phyloP scores from a whole-genome alignment of 179 eudicot species.

The Silene coronaria region DNA sequence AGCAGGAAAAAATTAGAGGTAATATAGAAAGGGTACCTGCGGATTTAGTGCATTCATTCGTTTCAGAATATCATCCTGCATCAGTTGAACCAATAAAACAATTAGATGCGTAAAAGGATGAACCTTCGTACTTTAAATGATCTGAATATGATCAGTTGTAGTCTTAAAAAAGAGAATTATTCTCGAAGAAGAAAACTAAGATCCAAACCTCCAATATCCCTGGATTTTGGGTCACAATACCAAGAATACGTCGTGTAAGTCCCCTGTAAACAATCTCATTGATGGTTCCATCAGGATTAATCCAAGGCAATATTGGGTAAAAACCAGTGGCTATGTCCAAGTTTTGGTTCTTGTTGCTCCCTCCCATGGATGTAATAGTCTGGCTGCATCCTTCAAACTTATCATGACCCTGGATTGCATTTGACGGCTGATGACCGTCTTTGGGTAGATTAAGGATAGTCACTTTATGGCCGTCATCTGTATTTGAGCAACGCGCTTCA shows the following conservation, averaged over 20 bases:
- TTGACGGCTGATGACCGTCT: conserved; percentile 37
- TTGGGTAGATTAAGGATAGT: conserved; percentile 65
- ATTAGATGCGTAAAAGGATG: not conserved
- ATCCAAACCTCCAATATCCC: conserved; percentile 74
- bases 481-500: conserved; percentile 20
- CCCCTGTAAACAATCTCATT: conserved; percentile 65
- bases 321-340: conserved; percentile 31
- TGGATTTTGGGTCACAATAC: conserved; percentile 82
- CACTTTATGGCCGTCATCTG: conserved; percentile 49
- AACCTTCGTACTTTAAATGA: not conserved
- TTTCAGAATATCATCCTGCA: conserved; percentile 56
- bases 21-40: conserved; percentile 46
- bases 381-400: conserved; percentile 29
- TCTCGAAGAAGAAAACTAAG: not conserved
- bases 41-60: conserved; percentile 73
- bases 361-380: conserved; percentile 24
- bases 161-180: not conserved
- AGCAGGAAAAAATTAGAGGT: not conserved
- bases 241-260: conserved; percentile 75
- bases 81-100: conserved; percentile 13
- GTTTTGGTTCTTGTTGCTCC: conserved; percentile 23
- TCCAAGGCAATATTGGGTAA: conserved; percentile 83
- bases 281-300: conserved; percentile 83
- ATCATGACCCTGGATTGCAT: conserved; percentile 24
- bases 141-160: not conserved